A percentile compares a stretch with the other conserved stretches of the same genome.
Evolutionary conservation across 2,329 filamentous ascomycete species (phyloP).

Genomic region (Xylaria sp.): DNA sequence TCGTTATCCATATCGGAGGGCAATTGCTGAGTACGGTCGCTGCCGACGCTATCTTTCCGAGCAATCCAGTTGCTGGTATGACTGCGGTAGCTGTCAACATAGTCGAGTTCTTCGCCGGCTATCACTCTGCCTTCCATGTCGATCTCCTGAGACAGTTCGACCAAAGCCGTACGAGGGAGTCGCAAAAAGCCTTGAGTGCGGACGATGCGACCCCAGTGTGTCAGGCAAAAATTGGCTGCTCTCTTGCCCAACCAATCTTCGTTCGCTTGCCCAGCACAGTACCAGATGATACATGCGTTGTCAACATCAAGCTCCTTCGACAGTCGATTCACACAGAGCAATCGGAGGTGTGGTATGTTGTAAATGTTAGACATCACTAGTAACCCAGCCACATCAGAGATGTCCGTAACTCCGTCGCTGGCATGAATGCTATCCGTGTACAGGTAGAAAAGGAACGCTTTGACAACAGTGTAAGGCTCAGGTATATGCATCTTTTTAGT

Average conservation of each 20-base stretch:
- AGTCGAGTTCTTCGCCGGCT: constrained; percentile 83
- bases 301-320: constrained; percentile 93
- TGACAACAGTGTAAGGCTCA: constrained; percentile 93
- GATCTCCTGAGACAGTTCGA: constrained; percentile 93
- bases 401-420: constrained; percentile 78
- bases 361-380: constrained; percentile 98
- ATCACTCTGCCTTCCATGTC: constrained; percentile 93
- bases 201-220: constrained; percentile 94
- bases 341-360: constrained; percentile 91
- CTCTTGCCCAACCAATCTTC: constrained; percentile 95
- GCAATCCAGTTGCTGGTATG: constrained; percentile 56
- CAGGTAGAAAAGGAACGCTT: constrained; percentile 93
- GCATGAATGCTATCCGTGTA: constrained; percentile 92
- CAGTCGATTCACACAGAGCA: constrained; percentile 90
- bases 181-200: constrained; percentile 87
- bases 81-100: constrained; percentile 62
- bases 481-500: constrained; percentile 98
- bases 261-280: constrained; percentile 87
- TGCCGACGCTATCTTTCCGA: constrained; percentile 70
- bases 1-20: constrained; percentile 67
- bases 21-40: constrained; percentile 66
- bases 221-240: constrained; percentile 87
- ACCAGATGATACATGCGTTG: constrained; percentile 95
- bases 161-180: constrained; percentile 80
- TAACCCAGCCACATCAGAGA: constrained; percentile 90